Evolutionary conservation across 1,139 yeast genomes (phyloP).

Genomic region (Kluyveromyces sp.): DNA sequence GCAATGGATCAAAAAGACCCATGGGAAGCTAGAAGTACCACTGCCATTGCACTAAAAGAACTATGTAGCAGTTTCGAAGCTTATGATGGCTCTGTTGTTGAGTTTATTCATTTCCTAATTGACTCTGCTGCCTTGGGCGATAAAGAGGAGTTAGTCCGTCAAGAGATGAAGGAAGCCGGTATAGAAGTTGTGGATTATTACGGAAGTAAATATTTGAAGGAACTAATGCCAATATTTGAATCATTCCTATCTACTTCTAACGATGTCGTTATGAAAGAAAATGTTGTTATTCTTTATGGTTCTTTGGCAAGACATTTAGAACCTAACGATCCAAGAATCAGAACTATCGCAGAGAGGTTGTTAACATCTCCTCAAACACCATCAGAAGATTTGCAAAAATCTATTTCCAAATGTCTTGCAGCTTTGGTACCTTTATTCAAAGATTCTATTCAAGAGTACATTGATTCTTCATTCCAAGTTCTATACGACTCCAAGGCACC

Average conservation of each 20-base stretch:
- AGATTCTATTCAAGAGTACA: slow-evolving; percentile 41
- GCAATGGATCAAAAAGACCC: slow-evolving; percentile 56
- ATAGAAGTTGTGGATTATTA: slow-evolving; percentile 55
- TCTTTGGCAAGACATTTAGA: slow-evolving; percentile 76
- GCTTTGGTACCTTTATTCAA: slow-evolving; percentile 64
- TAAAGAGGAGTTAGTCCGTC: slow-evolving; percentile 61
- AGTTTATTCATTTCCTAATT: slow-evolving; percentile 52
- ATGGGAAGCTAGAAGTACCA: slow-evolving; percentile 81
- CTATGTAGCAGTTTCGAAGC: slow-evolving; percentile 44
- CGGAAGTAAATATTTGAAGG: slow-evolving; percentile 60
- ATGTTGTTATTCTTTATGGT: slow-evolving; percentile 81
- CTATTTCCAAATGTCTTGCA: slow-evolving; percentile 77
- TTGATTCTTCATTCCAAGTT: slow-evolving; percentile 51
- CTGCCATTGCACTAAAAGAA: slow-evolving; percentile 59
- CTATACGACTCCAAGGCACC: slow-evolving; percentile 44
- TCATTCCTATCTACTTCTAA: slow-evolving; percentile 34
- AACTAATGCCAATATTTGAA: slow-evolving; percentile 73
- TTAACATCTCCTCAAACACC: slow-evolving; percentile 76
- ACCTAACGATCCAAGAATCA: slow-evolving; percentile 54
- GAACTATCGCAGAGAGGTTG: slow-evolving; percentile 58
- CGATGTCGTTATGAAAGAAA: slow-evolving; percentile 65
- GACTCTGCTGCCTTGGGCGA: slow-evolving; percentile 65
- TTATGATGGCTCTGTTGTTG: slow-evolving; percentile 35
- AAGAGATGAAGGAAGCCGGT: slow-evolving; percentile 87
- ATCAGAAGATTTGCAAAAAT: slow-evolving; percentile 80